Evolutionary conservation across 1,284 basidiomycete genomes (phyloP), one percentile per base, ranked within the genome.

Genomic region (Agaricales sp.): DNA sequence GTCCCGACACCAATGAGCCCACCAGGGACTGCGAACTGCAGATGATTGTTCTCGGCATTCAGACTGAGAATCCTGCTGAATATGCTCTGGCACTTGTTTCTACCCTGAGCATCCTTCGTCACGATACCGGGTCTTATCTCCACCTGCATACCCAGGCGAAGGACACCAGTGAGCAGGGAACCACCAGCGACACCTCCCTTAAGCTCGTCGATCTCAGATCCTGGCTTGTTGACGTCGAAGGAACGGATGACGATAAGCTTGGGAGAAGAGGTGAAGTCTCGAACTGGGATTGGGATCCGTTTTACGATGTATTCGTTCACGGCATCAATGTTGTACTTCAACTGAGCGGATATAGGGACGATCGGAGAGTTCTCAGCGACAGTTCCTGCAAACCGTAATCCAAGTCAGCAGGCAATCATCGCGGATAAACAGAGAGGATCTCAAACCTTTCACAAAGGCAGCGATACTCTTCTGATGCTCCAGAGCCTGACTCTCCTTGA

Each of bases 151-250:
- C 94, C 93, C 49, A 98, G 74, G 54, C 77, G 82, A 55, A 99
- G 81, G 25, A 97, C 89, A 61, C 95, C 96, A 12, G 83, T 89
- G 54, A 99, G 76, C 61, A 99, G 95, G 35, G 89, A 94, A 35
- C 95, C 95, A 69, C 95, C 95, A 14, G 95, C 96, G 24, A 99
- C 96, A 64, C 96, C 96, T 55, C 95, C 95, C 69, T 96, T 95
- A 52, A 99, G 78, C 53, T 99, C 95, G 58, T 96, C 88, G 6
- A 99, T 92, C 64, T 95, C 92, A 3, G 94, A 83, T 64, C 95
- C 95, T 11, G 95, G 95, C 71, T 97, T 98, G 80, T 99, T 99
- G 66, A 99, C 95, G 67, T 99, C 96, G 69, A 99, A 99, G n/a
- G 94, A 98, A 60, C 93, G 92, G 65, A 99, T 99, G 63, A 99